Base-by-base conservation (phyloP, 2,329 filamentous ascomycete genomes). In the Phaeosphaeria sp. region DNA sequence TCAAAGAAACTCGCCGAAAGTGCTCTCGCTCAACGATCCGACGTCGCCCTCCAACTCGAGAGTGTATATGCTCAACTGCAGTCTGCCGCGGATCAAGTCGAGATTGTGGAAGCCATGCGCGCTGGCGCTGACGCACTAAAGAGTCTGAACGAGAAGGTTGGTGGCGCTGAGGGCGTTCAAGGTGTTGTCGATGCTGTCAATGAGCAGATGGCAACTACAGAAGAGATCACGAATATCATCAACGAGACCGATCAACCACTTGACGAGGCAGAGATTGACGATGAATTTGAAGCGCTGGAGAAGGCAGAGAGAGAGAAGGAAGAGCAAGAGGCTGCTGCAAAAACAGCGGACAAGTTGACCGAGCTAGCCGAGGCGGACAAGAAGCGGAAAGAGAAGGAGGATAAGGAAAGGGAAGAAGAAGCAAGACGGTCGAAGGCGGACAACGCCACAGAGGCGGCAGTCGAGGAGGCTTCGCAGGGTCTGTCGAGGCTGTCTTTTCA, bases 191-290 rank as follows among this genome's bases (percentile, higher is more conserved):
- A 92, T 65, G 83, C 84, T 49, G 79, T 97, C 70, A 85, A 90
- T 52, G 89, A 93, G 66, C 89, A 96, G 79, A 95, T 95, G 87
- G 84, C 81, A 51, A 87, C 61, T 6, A 71, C 69, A 2, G 93
- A 97, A 72, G 94, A 98, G 79, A 86, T 98, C 21, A 87, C 88
- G 25, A 86, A 84, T 54, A 89, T 94, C 42, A 84, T 98, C 61
- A 87, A 88, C 52, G 92, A 95, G 64, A 67, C 71, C 3, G 68
- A 68, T 15, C 55, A 68, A 47, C 63, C 65, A 5, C 70, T 96
- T 30, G 92, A 97, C 74, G 93, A 97, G 71, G 84, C 72, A 20
- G 93, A 96, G 74, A 87, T 98, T 54, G 93, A 97, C 66, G 90
- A 94, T 59, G 94, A 97, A 79, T 83, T 98, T 47, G 90, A 90